phyloP scores from a whole-genome alignment of 1,284 basidiomycete species.

The Ustilago sp. region DNA sequence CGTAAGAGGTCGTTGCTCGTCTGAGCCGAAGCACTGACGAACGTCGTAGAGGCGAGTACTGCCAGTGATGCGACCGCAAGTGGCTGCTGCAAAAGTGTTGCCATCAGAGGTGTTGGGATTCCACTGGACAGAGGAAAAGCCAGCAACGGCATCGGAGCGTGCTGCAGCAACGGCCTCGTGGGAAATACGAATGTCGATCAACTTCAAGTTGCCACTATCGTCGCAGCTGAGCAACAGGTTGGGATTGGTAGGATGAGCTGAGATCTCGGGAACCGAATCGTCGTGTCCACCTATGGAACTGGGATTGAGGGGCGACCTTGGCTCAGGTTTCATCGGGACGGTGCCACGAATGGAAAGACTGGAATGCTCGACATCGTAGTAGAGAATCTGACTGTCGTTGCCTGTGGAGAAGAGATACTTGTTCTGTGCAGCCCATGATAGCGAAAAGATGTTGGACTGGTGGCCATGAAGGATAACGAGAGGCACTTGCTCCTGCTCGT shows the following conservation, averaged over 20 bases:
- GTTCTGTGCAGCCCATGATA: conserved; percentile 39
- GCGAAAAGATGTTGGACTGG: conserved; percentile 48
- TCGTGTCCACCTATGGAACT: conserved; percentile 27
- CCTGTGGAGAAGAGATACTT: conserved; percentile 40
- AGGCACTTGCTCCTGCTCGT: conserved; percentile 8
- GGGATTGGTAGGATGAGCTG: conserved; percentile 34
- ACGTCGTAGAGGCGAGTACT: conserved; percentile 45
- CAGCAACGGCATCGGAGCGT: conserved; percentile 20
- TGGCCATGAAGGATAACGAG: conserved; percentile 34
- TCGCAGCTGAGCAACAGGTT: conserved; percentile 39
- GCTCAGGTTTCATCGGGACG: neutral
- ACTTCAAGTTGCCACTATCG: conserved; percentile 29
- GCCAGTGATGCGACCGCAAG: conserved; percentile 33
- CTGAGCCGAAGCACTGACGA: conserved; percentile 28
- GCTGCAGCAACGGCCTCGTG: conserved; percentile 20
- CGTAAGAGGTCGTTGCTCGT: conserved; percentile 11
- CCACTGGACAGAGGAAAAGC: conserved; percentile 43
- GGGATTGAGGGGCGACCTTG: conserved; percentile 14
- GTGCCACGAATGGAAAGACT: conserved; percentile 20
- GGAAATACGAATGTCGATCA: conserved; percentile 33
- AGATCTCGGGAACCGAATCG: conserved; percentile 39
- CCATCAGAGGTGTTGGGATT: conserved; percentile 41
- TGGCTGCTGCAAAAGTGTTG: conserved; percentile 48
- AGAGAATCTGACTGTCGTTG: conserved; percentile 42
- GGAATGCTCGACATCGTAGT: conserved; percentile 46